Conservation (phyloP, 257 asterid species). For the Solanum pennellii region DNA sequence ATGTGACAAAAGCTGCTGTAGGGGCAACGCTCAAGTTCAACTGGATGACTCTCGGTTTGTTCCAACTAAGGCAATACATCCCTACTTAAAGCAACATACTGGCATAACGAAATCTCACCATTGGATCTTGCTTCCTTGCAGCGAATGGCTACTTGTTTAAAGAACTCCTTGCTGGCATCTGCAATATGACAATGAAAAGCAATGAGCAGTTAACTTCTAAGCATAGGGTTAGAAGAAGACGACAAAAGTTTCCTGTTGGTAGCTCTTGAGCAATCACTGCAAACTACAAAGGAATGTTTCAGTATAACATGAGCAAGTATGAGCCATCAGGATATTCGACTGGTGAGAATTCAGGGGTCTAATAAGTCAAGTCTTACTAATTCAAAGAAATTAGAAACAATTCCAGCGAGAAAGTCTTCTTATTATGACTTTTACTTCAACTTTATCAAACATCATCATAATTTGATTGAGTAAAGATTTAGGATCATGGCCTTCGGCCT, state of each 20-base stretch:
- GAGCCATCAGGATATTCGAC: background rate
- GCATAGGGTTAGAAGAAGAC: background rate
- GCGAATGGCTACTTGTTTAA: conserved; percentile 16
- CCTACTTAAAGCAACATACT: background rate
- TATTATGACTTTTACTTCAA: background rate
- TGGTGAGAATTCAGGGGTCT: background rate
- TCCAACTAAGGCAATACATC: background rate
- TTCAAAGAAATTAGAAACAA: background rate
- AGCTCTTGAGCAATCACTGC: background rate
- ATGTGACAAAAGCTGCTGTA: background rate
- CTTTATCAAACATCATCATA: background rate
- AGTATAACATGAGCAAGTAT: background rate
- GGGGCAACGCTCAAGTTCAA: background rate
- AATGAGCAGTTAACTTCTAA: background rate
- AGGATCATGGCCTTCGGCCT: background rate
- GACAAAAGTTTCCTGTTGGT: background rate
- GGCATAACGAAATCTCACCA: conserved; percentile 15
- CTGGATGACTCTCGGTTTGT: background rate
- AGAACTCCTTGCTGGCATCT: conserved; percentile 34
- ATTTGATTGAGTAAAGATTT: background rate
- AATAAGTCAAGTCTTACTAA: background rate
- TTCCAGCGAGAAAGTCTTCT: background rate
- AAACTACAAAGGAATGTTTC: background rate
- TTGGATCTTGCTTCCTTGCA: conserved; percentile 18
- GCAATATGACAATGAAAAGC: background rate